Evolutionary conservation across 1,139 yeast species (phyloP), one percentile per base, ranked within the genome.

Genomic region (Diutina siamensis): DNA sequence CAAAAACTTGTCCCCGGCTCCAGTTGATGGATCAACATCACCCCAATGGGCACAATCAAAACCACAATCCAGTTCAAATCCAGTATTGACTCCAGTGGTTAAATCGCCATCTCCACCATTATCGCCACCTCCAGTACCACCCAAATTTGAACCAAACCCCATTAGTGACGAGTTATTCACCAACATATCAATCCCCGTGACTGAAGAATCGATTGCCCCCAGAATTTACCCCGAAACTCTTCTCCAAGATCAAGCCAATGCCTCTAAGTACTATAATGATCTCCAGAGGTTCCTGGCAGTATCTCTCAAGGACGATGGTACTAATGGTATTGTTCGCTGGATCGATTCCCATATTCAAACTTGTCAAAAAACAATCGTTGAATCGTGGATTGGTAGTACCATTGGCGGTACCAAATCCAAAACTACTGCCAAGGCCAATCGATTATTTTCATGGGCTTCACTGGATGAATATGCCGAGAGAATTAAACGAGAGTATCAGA

Each of bases 261-360:
- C 64, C 10, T 64, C 62, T 51, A 60, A 58, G 49, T 60, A 56
- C 51, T 66, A 64, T 47, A 51, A 55, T 2, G 57, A 66, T 15
- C 62, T 65, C 47, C 75, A 70, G 52, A 55, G 71, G 20, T 60
- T 62, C 50, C 58, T 55, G 19, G 58, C 62, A 41, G 74, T 68
- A 52, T 68, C 68, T 51, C 55, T 65, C 3, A 56, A 55, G 10
- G 53, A 51, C 3, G 48, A 49, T 7, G 49, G 49, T 2, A 46
- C 47, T 2, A 50, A 50, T 10, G 40, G 51, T 35, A 38, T 38
- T 22, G 42, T 25, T 12, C 31, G 42, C 19, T 38, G 42, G 42
- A 18, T 25, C n/a, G 57, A 59, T 44, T 62, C 70, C 5, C 47
- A 55, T 7, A 58, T 70, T 15, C 65, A 64, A 40, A 48, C 53